Evolutionary conservation across 202 grass and related monocot species (phyloP), one percentile per base, ranked within the genome.

Genomic region (Zoysia matrella): DNA sequence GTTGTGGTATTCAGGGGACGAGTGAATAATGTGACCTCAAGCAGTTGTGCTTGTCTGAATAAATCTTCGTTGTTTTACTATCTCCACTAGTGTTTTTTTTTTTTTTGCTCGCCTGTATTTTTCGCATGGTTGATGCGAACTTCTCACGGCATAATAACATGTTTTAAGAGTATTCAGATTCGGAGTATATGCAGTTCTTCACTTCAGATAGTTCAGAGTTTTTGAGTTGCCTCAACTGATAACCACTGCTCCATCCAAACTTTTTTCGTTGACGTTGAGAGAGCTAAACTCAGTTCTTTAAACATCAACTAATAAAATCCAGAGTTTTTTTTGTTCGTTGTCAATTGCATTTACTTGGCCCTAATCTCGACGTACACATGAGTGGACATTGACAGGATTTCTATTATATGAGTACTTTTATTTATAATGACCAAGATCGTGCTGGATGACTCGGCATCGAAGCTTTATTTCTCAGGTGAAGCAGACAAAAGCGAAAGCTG

Each of bases 351-450:
- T 67, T 67, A 8, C 6, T 43, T 76, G 62, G 5, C 52, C 16
- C 53, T 58, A 77, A 70, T 62, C 49, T 50, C 9, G 10, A 60
- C 22, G 57, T 63, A 63, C 60, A 40, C 4, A 16, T 10, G 36
- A 84, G 10, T 69, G 40, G 46, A 77, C 54, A 52, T 70, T 48
- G 36, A 84, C 39, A 47, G 4, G 54, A 50, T 46, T 68, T 77
- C 54, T 62, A 41, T 30, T 36, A 36, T 14, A 14, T 60, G 66
- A 39, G 14, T 61, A 49, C 14, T 36, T 41, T 68, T 44, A 11
- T 60, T 15, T 56, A 8, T 63, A 63, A 40, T 40, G 60, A 63
- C 22, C 60, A 2, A 63, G 60, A 62, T 63, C 60, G 40, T 63
- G 22, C 11, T 63, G 22, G 60, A 39, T 63, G 60, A 63, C 60